These are phyloP conservation scores for Stephania japonica DNA, from an alignment of 164 flowering plant genomes.

Conservation along the genomic window DNA sequence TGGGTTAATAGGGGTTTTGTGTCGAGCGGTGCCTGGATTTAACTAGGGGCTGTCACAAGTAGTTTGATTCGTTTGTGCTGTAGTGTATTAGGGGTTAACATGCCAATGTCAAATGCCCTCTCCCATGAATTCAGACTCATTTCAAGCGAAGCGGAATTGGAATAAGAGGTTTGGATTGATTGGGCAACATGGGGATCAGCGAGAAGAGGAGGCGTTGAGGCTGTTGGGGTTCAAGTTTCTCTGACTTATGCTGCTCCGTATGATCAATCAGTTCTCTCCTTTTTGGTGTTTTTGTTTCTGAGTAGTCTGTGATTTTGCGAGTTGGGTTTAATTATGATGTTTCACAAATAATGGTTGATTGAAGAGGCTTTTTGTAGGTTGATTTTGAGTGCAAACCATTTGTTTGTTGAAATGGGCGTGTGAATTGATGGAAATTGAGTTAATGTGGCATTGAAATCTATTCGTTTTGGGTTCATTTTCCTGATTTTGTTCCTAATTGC, in stretches of 20 bases:
- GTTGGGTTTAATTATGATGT: constrained; percentile 5
- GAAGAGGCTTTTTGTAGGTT: neutral
- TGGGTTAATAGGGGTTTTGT: too few species aligned
- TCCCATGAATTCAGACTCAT: too few species aligned
- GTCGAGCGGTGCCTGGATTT: too few species aligned
- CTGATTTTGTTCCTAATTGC: too few species aligned
- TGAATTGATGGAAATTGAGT: neutral
- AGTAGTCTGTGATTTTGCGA: too few species aligned
- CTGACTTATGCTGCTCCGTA: constrained; percentile 35
- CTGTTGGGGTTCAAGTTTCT: constrained; percentile 29
- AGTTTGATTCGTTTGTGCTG: too few species aligned
- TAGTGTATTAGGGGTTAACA: too few species aligned
- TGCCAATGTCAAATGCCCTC: too few species aligned
- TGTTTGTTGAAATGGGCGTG: neutral
- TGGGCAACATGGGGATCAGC: constrained; percentile 11
- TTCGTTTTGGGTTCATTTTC: neutral
- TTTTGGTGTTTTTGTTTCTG: neutral
- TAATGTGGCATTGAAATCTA: neutral
- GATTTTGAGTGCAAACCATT: neutral
- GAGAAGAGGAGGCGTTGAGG: constrained; percentile 19
- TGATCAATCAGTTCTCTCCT: neutral
- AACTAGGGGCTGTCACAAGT: too few species aligned
- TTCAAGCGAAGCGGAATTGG: constrained; percentile 9
- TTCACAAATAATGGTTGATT: neutral
- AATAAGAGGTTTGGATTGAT: constrained; percentile 7